Conservation (phyloP, 2,329 filamentous ascomycete genomes). For the Aspergillus sp. region DNA sequence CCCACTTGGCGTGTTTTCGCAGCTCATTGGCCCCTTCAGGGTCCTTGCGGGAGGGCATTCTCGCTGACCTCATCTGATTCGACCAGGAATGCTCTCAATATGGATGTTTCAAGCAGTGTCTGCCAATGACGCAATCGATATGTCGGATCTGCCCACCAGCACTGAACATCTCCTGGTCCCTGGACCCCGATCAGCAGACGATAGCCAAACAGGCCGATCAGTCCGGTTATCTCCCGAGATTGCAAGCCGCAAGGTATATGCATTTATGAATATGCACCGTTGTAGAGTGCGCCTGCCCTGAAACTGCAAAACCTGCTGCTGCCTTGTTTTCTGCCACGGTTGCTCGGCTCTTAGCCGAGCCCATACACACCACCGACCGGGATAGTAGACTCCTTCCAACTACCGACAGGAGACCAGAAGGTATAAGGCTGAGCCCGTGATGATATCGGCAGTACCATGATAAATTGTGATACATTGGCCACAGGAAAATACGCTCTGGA, state of each 20-base stretch:
- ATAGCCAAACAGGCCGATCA: not conserved
- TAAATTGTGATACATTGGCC: no score
- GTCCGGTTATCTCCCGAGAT: not conserved
- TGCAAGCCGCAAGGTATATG: not conserved
- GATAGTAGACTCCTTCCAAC: no score
- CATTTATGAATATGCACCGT: no score
- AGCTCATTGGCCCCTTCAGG: slow-evolving; percentile 4
- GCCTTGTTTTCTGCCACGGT: no score
- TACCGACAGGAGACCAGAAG: no score
- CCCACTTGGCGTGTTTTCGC: not conserved
- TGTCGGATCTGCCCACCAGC: not conserved
- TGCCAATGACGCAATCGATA: slow-evolving; percentile 3
- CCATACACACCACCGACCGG: no score
- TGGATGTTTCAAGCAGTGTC: not conserved
- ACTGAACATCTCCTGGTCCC: not conserved
- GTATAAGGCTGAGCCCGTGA: no score
- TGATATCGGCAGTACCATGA: no score
- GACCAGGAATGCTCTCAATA: not conserved
- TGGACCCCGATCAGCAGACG: slow-evolving; percentile 2
- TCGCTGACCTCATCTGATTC: slow-evolving; percentile 5
- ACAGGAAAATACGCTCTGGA: no score
- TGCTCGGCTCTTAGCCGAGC: no score
- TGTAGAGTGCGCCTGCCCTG: no score
- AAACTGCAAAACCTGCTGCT: no score
- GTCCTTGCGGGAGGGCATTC: not conserved